Evolutionary conservation across 768 basidiomycete species (phyloP).

Genomic region (Kwoniella pini): DNA sequence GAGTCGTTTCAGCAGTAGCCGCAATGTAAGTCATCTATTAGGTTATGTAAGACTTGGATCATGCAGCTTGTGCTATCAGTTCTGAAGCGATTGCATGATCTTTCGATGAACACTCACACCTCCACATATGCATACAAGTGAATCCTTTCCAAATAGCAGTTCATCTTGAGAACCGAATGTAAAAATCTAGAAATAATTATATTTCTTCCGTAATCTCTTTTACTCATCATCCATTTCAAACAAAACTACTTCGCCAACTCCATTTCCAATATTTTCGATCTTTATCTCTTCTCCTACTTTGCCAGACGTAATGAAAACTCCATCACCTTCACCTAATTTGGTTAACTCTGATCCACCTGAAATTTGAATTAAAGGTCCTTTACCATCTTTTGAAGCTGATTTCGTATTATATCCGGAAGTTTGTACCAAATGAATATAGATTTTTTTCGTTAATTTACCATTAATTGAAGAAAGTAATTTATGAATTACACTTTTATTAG

Average conservation of each 20-base stretch:
- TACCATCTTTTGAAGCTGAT: constrained; percentile 51
- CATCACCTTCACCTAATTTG: constrained; percentile 81
- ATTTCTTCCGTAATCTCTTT: neutral
- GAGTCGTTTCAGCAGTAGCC: too few relatives aligned
- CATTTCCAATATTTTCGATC: constrained; percentile 65
- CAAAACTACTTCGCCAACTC: constrained; percentile 70
- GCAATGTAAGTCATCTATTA: too few relatives aligned
- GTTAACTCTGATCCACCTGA: constrained; percentile 55
- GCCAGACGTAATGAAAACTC: constrained; percentile 67
- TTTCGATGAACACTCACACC: too few relatives aligned
- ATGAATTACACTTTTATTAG: constrained; percentile 62
- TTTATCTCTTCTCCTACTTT: constrained; percentile 57
- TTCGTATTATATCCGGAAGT: constrained; percentile 74
- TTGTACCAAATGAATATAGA: constrained; percentile 84
- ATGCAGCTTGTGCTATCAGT: too few relatives aligned
- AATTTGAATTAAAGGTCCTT: constrained; percentile 65
- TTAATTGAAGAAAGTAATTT: constrained; percentile 54
- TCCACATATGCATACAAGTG: too few relatives aligned
- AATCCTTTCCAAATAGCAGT: too few relatives aligned
- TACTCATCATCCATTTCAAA: constrained; percentile 67
- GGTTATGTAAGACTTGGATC: too few relatives aligned
- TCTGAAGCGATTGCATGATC: too few relatives aligned
- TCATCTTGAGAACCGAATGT: too few relatives aligned
- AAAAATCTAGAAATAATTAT: too few relatives aligned
- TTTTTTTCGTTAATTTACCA: constrained; percentile 59